Base-by-base conservation (phyloP, 257 asterid genomes). In the Nemophila menziesii region DNA sequence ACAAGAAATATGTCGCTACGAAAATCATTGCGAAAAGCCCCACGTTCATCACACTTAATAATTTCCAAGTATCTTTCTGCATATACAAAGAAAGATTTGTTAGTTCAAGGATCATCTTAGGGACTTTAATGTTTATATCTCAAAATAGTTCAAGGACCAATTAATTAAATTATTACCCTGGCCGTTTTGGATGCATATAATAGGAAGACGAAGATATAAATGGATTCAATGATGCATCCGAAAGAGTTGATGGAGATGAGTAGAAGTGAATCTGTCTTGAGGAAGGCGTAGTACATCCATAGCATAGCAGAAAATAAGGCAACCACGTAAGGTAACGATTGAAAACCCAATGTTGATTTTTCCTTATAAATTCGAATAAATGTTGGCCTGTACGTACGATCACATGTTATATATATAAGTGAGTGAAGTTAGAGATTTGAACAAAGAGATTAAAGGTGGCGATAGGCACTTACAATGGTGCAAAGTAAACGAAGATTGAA, bases 231-330 rank as follows among this genome's bases (percentile, higher is more conserved):
- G 12, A 80, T 1, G 49, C 81, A 72, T 14, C 93, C 95, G 15
- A 80, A 48, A 0, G 92, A 64, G 47, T 84, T 84, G 54, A 84
- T 84, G 20, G 92, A 56, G 63, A 80, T 58, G 44, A 80, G 69
- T 23, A 84, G 73, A 4, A 62, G 38, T 0, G 77, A 54, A 13
- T 64, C 45, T 52, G 20, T 24, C 3, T 84, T 77, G 23, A 72
- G 72, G 8, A 80, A 55, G 1, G 93, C 95, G 8, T 84, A 84
- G 55, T 84, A 80, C 43, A 84, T 66, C 90, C 90, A 84, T 1
- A 84, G 67, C 69, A 66, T 49, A 14, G 93, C 79, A 3, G 86
- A 70, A 53, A 80, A 84, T 4, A 80, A 57, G 17, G 84, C 81
- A 16, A 84, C 67, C 42, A 77, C 71, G 24, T 84, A 84, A 7